Percentiles rank a stretch among this genome's conserved stretches.
These are phyloP conservation scores for Boechera retrofracta DNA, from an alignment of 345 rosid species.

Conservation along the genomic window DNA sequence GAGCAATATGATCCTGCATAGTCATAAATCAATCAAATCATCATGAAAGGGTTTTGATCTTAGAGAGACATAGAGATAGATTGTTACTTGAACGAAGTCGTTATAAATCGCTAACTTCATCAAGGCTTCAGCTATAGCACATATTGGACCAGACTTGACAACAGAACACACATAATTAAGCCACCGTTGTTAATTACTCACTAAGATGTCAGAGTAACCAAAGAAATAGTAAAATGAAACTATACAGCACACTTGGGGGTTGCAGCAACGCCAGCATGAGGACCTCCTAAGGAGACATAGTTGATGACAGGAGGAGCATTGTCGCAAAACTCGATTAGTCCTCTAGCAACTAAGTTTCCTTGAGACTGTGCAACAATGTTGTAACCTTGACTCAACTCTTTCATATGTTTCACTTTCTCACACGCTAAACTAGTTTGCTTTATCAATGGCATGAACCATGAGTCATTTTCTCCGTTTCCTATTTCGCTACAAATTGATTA, in stretches of 20 bases:
- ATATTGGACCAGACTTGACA: constrained; percentile 35
- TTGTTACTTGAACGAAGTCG: constrained; percentile 43
- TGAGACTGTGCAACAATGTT: constrained; percentile 88
- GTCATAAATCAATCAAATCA: constrained; percentile 28
- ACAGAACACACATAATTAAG: neutral
- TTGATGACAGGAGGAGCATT: constrained; percentile 78
- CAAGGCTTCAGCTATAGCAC: constrained; percentile 29
- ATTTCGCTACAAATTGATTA: constrained; percentile 58
- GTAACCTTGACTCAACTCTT: constrained; percentile 75
- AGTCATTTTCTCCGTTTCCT: constrained; percentile 78
- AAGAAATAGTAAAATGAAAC: neutral
- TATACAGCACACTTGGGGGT: constrained; percentile 81
- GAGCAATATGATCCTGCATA: constrained; percentile 46
- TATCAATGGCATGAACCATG: constrained; percentile 85
- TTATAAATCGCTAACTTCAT: constrained; percentile 38
- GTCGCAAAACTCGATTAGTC: constrained; percentile 78
- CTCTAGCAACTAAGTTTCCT: constrained; percentile 91
- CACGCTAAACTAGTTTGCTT: constrained; percentile 41
- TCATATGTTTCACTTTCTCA: constrained; percentile 67
- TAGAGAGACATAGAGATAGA: constrained; percentile 10
- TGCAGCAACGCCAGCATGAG: constrained; percentile 91
- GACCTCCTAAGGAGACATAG: constrained; percentile 85
- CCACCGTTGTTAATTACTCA: neutral
- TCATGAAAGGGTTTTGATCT: neutral
- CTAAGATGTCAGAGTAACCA: constrained; percentile 1